Percentiles rank a stretch among this genome's conserved stretches.
phyloP scores from a whole-genome alignment of 371 early-diverging fungal species.

The Mucor ambiguus region DNA sequence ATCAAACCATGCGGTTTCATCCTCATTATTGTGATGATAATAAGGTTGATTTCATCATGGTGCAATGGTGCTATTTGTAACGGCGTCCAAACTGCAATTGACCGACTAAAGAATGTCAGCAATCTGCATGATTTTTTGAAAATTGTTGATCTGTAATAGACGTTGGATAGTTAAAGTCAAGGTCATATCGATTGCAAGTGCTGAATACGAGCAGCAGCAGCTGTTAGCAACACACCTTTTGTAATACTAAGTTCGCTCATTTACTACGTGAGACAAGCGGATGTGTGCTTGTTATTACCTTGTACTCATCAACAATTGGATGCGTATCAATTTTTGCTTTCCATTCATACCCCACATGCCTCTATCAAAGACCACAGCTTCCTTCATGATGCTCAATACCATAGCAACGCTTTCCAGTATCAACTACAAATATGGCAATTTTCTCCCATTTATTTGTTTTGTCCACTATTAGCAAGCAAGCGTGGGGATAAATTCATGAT shows the following conservation, averaged over 20 bases:
- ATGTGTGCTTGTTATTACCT: neutral
- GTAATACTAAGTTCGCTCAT: neutral
- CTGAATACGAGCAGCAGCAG: too few relatives aligned
- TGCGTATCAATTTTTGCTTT: neutral
- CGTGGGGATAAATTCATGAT: constrained; percentile 20
- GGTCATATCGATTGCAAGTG: too few relatives aligned
- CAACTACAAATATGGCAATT: neutral
- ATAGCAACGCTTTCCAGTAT: neutral
- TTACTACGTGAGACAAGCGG: neutral
- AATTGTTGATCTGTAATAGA: neutral
- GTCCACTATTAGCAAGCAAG: neutral
- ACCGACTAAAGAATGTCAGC: neutral
- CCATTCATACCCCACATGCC: too few relatives aligned
- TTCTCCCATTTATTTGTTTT: neutral
- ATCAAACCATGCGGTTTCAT: too few relatives aligned
- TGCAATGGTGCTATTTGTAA: neutral
- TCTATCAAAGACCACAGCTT: too few relatives aligned
- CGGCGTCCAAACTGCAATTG: neutral
- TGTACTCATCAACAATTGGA: neutral
- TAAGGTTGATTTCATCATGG: neutral
- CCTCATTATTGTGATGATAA: too few relatives aligned
- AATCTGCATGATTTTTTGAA: neutral
- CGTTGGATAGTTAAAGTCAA: neutral
- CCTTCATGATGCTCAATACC: too few relatives aligned
- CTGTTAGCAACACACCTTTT: too few relatives aligned